These are phyloP conservation scores for Lagenaria siceraria DNA, from an alignment of 306 rosid genomes.

Conservation along the genomic window DNA sequence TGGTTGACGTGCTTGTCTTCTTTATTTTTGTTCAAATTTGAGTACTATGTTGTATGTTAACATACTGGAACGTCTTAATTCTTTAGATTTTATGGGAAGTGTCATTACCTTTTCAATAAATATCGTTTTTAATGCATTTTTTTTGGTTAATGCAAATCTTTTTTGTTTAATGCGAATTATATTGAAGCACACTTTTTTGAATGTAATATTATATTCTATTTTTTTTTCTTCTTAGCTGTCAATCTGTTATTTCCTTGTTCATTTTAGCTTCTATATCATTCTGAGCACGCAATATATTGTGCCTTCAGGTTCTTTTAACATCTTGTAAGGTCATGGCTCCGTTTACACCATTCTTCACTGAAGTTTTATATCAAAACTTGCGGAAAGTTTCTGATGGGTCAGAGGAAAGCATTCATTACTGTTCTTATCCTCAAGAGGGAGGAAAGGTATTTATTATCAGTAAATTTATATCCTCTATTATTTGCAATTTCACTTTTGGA, in stretches of 20 bases:
- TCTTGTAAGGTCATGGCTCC: constrained; percentile 99
- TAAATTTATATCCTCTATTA: background rate
- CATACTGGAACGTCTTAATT: background rate
- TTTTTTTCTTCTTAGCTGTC: background rate
- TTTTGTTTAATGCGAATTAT: background rate
- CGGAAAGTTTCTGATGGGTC: constrained; percentile 53
- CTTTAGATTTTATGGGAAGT: background rate
- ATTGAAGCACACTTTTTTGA: background rate
- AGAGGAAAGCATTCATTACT: constrained; percentile 82
- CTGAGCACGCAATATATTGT: background rate
- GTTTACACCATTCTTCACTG: constrained; percentile 92
- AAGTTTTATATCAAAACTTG: constrained; percentile 85
- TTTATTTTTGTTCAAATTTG: background rate
- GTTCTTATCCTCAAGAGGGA: constrained; percentile 67
- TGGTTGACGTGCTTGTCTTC: background rate
- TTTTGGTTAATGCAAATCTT: background rate
- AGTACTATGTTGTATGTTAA: background rate
- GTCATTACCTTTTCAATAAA: background rate
- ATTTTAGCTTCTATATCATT: background rate
- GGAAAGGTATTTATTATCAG: constrained; percentile 47
- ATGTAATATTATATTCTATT: background rate
- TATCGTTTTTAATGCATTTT: background rate
- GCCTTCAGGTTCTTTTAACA: constrained; percentile 66
- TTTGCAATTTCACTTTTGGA: background rate
- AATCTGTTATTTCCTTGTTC: background rate